Percentiles rank a stretch among this genome's conserved stretches.
Evolutionary conservation across 257 asterid species (phyloP).

Genomic region (Misopates orontium): DNA sequence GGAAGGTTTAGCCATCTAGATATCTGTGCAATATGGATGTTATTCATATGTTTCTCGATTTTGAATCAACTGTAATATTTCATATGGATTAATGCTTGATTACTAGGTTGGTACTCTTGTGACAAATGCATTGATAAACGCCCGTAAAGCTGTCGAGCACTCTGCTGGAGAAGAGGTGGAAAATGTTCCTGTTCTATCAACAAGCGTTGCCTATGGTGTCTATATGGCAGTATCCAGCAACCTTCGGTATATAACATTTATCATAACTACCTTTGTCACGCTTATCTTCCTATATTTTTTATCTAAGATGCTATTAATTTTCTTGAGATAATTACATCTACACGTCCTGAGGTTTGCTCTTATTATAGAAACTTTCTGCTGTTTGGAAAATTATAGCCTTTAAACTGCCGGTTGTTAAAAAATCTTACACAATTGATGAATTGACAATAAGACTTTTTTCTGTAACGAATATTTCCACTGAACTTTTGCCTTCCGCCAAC

Average conservation of each 20-base stretch:
- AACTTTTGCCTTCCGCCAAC: conserved; percentile 27
- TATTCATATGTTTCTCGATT: neutral
- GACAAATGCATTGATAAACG: conserved; percentile 74
- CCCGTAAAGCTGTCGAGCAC: conserved; percentile 71
- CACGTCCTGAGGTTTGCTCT: too few species aligned
- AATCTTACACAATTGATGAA: too few species aligned
- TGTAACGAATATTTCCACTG: neutral
- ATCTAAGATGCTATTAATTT: neutral
- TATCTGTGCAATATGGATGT: neutral
- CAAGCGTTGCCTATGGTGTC: conserved; percentile 87
- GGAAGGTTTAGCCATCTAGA: neutral
- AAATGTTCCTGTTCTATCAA: conserved; percentile 73
- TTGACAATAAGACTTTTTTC: too few species aligned
- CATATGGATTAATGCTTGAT: neutral
- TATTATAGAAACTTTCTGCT: too few species aligned
- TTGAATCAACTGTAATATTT: neutral
- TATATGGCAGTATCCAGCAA: conserved; percentile 92
- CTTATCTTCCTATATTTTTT: neutral
- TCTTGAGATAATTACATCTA: neutral
- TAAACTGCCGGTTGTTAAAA: too few species aligned
- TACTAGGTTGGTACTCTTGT: conserved; percentile 74
- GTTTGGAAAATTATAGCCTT: too few species aligned
- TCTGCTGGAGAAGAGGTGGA: conserved; percentile 56
- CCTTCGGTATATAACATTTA: conserved; percentile 64
- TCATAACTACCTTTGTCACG: neutral